These are phyloP conservation scores for Miamiensis avidus DNA, from an alignment of 169 alveolate species.

Conservation along the genomic window DNA sequence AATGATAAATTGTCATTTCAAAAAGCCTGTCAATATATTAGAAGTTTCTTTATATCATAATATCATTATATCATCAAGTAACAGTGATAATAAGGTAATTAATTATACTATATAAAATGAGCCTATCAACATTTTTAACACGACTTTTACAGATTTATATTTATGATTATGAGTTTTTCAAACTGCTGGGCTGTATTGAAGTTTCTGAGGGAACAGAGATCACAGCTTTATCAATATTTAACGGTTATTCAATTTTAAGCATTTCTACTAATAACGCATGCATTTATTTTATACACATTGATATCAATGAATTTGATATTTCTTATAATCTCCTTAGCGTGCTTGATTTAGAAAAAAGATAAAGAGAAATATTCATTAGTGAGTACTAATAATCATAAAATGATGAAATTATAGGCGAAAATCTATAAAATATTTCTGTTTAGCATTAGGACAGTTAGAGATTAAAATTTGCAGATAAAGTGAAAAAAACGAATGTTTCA, in stretches of 20 bases:
- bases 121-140: background rate
- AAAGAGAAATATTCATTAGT: background rate
- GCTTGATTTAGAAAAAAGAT: background rate
- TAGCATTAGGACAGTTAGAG: no score
- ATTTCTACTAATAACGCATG: conserved; percentile 7
- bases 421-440: no score
- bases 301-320: conserved; percentile 1
- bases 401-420: background rate
- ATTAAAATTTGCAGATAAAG: no score
- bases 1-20: conserved; percentile 9
- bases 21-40: conserved; percentile 8
- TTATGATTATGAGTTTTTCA: conserved; percentile 13
- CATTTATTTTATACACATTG: conserved; percentile 1
- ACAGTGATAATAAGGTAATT: background rate
- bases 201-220: background rate
- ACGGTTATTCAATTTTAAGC: background rate
- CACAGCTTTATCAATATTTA: conserved; percentile 2
- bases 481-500: no score
- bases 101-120: no score
- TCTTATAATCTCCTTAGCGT: background rate
- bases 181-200: conserved; percentile 12
- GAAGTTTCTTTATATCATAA: conserved; percentile 29
- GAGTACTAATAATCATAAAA: background rate
- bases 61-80: background rate
- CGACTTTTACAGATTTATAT: background rate